Percentiles rank a stretch among this genome's conserved stretches.
phyloP scores from a whole-genome alignment of 352 stramenopile genomes.

The Phytophthora idaei region DNA sequence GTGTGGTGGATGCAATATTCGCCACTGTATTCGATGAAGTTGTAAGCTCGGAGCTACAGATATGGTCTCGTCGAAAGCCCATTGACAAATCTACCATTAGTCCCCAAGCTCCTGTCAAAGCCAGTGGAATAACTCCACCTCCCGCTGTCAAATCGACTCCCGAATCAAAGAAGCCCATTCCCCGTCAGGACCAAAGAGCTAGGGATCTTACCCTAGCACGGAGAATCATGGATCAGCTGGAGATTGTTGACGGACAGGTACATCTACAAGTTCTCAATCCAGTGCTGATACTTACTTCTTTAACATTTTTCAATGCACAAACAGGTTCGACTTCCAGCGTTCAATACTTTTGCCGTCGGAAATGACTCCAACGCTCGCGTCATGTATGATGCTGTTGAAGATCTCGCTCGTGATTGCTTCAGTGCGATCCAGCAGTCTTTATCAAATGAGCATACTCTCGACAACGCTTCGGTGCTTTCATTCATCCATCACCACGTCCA shows the following conservation, averaged over 20 bases:
- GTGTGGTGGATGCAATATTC: constrained; percentile 25
- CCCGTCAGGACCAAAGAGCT: background rate
- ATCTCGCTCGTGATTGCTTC: constrained; percentile 23
- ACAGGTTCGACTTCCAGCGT: constrained; percentile 31
- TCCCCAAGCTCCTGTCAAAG: background rate
- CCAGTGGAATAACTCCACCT: background rate
- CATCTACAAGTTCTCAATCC: background rate
- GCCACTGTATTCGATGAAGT: constrained; percentile 15
- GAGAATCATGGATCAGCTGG: constrained; percentile 16
- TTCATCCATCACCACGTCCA: constrained; percentile 20
- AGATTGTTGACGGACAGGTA: constrained; percentile 32
- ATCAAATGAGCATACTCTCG: background rate
- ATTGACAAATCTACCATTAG: background rate
- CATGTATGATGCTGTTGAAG: constrained; percentile 33
- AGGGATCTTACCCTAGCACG: constrained; percentile 5
- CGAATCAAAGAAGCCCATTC: background rate
- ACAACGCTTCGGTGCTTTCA: constrained; percentile 9
- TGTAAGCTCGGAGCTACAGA: constrained; percentile 21
- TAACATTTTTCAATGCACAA: background rate
- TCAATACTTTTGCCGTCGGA: constrained; percentile 1
- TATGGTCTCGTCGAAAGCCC: constrained; percentile 17
- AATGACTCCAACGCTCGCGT: constrained; percentile 6
- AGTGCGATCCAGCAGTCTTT: constrained; percentile 18
- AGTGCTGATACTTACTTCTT: background rate
- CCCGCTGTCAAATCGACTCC: background rate